These are phyloP conservation scores for Ogataea dorogensis DNA, from an alignment of 805 yeast genomes.

Conservation along the genomic window DNA sequence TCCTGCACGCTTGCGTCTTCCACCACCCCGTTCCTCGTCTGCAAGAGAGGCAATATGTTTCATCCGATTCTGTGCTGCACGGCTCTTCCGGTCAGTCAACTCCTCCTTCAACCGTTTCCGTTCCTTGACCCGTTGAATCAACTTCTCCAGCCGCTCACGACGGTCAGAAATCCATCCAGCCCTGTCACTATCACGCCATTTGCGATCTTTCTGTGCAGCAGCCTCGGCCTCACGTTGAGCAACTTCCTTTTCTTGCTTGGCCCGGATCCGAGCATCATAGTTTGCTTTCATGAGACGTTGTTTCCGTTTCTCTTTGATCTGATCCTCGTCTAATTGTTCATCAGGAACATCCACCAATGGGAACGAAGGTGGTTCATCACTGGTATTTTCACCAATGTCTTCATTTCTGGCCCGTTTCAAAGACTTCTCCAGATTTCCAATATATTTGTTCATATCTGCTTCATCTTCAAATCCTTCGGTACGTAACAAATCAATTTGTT, in stretches of 20 bases:
- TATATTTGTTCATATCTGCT: slow-evolving; percentile 65
- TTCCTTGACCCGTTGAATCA: slow-evolving; percentile 66
- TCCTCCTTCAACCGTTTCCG: slow-evolving; percentile 70
- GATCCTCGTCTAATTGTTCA: slow-evolving; percentile 74
- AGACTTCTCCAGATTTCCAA: slow-evolving; percentile 62
- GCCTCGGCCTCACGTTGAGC: slow-evolving; percentile 61
- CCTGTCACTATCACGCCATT: slow-evolving; percentile 75
- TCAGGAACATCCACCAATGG: slow-evolving; percentile 84
- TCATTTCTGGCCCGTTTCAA: slow-evolving; percentile 64
- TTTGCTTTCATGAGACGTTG: slow-evolving; percentile 83
- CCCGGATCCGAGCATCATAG: slow-evolving; percentile 82
- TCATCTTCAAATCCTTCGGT: slow-evolving; percentile 79
- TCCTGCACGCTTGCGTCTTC: slow-evolving; percentile 46
- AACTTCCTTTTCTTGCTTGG: slow-evolving; percentile 71
- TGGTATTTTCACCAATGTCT: slow-evolving; percentile 59
- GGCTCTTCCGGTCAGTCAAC: slow-evolving; percentile 82
- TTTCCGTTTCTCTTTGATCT: slow-evolving; percentile 80
- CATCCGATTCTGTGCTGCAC: slow-evolving; percentile 91
- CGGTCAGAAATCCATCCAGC: slow-evolving; percentile 78
- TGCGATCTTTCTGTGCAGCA: slow-evolving; percentile 61
- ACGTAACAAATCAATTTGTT: slow-evolving; percentile 52
- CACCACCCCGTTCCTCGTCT: slow-evolving; percentile 45
- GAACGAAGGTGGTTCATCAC: slow-evolving; percentile 52
- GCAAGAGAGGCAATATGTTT: slow-evolving; percentile 86
- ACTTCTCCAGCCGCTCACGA: slow-evolving; percentile 53